These are phyloP conservation scores for Gentiana straminea DNA, from an alignment of 257 asterid species.

Conservation along the genomic window DNA sequence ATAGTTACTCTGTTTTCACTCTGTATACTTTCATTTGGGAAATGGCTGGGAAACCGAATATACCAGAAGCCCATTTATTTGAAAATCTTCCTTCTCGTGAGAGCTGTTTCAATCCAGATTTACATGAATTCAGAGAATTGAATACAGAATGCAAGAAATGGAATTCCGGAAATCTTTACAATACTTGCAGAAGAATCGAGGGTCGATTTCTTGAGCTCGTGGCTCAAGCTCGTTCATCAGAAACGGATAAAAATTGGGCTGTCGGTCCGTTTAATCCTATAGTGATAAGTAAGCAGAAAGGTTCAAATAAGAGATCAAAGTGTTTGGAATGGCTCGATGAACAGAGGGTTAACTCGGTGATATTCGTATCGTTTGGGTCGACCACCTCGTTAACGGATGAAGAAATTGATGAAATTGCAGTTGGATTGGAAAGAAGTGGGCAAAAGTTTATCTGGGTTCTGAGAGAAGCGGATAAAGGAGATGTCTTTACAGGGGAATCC, in stretches of 20 bases:
- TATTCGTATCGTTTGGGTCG: slow-evolving; percentile 22
- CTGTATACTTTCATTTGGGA: slow-evolving; percentile 15
- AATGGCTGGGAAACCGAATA: slow-evolving; percentile 7
- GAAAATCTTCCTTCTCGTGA: neutral
- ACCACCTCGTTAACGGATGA: slow-evolving; percentile 14
- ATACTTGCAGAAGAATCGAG: slow-evolving; percentile 19
- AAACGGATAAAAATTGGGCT: slow-evolving; percentile 23
- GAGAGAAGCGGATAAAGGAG: slow-evolving; percentile 23
- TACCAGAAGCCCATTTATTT: slow-evolving; percentile 5
- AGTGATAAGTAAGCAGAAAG: too few species aligned
- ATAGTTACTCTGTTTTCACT: slow-evolving; percentile 29
- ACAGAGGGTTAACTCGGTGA: slow-evolving; percentile 16
- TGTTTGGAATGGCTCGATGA: slow-evolving; percentile 21
- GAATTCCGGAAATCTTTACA: slow-evolving; percentile 12
- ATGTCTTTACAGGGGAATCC: slow-evolving; percentile 16
- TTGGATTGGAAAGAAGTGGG: slow-evolving; percentile 15
- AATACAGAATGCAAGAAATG: neutral
- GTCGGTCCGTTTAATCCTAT: slow-evolving; percentile 24
- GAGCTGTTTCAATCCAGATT: slow-evolving; percentile 1
- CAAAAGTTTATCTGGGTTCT: slow-evolving; percentile 21
- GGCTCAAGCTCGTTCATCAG: neutral
- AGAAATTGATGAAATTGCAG: slow-evolving; percentile 13
- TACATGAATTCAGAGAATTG: neutral
- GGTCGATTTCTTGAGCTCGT: slow-evolving; percentile 17
- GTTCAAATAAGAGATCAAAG: slow-evolving; percentile 1